A percentile compares a stretch with the other conserved stretches of the same genome.
phyloP scores from a whole-genome alignment of 306 rosid genomes.

The Cucurbita argyrosperma region DNA sequence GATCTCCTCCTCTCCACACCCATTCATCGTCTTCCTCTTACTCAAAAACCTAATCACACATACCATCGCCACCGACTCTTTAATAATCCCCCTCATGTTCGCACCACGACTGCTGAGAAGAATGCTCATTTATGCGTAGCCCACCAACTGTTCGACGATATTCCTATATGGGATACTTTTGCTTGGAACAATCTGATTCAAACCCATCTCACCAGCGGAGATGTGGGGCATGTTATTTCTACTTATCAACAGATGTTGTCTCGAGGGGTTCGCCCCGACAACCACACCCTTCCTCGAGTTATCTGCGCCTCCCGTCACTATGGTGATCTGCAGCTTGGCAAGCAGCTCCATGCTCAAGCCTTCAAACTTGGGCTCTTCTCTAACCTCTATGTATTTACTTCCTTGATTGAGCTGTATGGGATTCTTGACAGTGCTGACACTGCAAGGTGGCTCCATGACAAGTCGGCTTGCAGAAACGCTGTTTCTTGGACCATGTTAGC shows the following conservation, averaged over 20 bases:
- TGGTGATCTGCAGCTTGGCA: constrained; percentile 25
- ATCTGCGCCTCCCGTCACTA: constrained; percentile 34
- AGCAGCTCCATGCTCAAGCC: constrained; percentile 47
- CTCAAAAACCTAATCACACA: neutral
- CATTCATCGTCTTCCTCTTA: neutral
- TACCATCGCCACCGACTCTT: neutral
- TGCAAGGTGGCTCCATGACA: constrained; percentile 32
- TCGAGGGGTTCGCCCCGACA: constrained; percentile 40
- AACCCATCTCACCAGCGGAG: constrained; percentile 27
- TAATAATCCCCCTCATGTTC: neutral
- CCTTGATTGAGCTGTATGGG: constrained; percentile 49
- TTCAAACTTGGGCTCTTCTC: constrained; percentile 37
- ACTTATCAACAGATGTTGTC: constrained; percentile 41
- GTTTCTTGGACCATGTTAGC: constrained; percentile 58
- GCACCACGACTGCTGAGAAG: neutral
- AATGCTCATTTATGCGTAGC: neutral
- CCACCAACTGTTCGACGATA: constrained; percentile 37
- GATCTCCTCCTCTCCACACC: neutral
- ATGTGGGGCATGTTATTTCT: constrained; percentile 18
- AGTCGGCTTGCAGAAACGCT: constrained; percentile 17
- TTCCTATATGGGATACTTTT: constrained; percentile 39
- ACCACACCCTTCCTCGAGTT: constrained; percentile 53
- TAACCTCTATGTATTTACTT: constrained; percentile 30
- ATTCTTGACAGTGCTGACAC: constrained; percentile 22
- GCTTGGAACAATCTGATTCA: constrained; percentile 63